Percentiles rank a stretch among this genome's conserved stretches.
phyloP scores from a whole-genome alignment of 163 green algal genomes.

The Trebouxiophyceae sp. region DNA sequence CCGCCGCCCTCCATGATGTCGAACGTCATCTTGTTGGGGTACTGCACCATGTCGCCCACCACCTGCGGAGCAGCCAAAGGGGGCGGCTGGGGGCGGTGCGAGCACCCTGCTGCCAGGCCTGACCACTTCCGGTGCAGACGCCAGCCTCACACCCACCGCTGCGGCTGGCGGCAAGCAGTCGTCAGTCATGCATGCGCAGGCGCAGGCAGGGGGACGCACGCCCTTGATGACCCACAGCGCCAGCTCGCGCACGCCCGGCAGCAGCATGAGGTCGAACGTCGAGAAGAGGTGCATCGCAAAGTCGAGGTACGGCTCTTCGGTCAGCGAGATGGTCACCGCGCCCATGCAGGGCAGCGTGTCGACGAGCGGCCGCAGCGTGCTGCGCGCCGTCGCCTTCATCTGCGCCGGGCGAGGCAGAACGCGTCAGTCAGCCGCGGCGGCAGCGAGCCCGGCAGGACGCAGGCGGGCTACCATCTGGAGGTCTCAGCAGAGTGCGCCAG shows the following conservation, averaged over 20 bases:
- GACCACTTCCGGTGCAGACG: conserved; percentile 2
- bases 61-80: conserved; percentile 17
- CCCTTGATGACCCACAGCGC: conserved; percentile 17
- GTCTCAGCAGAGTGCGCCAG: neutral
- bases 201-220: neutral
- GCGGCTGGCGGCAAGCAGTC: too few relatives aligned
- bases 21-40: conserved; percentile 64
- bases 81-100: too few relatives aligned
- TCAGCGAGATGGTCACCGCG: conserved; percentile 50
- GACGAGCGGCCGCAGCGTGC: conserved; percentile 62
- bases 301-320: conserved; percentile 54
- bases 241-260: conserved; percentile 43
- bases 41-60: conserved; percentile 46
- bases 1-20: conserved; percentile 67
- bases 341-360: conserved; percentile 74
- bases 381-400: conserved; percentile 46
- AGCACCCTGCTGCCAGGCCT: conserved; percentile 3
- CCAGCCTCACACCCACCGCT: too few relatives aligned
- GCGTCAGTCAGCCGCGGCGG: neutral
- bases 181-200: neutral
- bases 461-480: neutral
- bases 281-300: conserved; percentile 43
- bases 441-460: neutral
- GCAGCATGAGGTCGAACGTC: conserved; percentile 58
- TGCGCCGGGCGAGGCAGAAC: conserved; percentile 17